Conservation (phyloP, 2,329 filamentous ascomycete genomes). For the Pezicula radicicola region DNA sequence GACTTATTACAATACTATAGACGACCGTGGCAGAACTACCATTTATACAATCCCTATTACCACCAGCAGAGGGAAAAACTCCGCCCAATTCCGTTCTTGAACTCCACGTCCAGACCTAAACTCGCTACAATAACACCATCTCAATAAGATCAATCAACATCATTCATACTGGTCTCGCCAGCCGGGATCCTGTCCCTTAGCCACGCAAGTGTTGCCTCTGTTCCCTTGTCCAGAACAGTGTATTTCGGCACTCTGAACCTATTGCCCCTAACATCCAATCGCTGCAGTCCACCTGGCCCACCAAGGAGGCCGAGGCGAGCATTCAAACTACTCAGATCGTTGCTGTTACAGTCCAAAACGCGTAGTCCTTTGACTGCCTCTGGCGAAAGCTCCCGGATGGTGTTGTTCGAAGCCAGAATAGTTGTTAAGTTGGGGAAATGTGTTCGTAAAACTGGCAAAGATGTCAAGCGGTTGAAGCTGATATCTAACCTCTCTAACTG, state of each 20-base stretch:
- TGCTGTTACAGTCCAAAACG: conserved; percentile 77
- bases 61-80: no score
- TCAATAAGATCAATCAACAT: conserved; percentile 17
- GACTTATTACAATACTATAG: no score
- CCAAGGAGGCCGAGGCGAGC: conserved; percentile 77
- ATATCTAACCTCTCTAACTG: conserved; percentile 74
- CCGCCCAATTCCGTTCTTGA: no score
- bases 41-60: no score
- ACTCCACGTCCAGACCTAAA: no score
- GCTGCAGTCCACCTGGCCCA: conserved; percentile 54
- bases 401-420: conserved; percentile 76
- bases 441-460: conserved; percentile 63
- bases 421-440: conserved; percentile 69
- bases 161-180: conserved; percentile 20
- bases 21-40: no score
- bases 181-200: conserved; percentile 73
- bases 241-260: conserved; percentile 83
- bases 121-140: background rate
- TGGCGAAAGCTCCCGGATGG: conserved; percentile 68
- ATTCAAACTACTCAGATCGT: conserved; percentile 79
- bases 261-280: conserved; percentile 79
- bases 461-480: conserved; percentile 75
- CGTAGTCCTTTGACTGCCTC: conserved; percentile 72
- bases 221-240: conserved; percentile 81
- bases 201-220: conserved; percentile 80